Evolutionary conservation across 768 basidiomycete genomes (phyloP), one percentile per base, ranked within the genome.

Genomic region (Rhodotorula paludigena): DNA sequence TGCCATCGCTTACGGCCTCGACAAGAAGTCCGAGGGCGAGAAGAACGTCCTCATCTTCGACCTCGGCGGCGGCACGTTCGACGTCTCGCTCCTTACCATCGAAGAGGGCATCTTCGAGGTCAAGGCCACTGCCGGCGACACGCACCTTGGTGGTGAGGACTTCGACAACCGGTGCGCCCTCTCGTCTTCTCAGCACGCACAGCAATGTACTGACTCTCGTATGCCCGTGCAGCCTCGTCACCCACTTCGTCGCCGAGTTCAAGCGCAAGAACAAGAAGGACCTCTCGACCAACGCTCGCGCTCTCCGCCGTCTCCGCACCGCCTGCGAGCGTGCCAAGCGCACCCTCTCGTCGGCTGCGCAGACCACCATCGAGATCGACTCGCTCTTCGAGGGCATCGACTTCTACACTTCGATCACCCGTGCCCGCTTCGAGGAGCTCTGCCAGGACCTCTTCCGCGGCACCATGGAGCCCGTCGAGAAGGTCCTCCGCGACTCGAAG

Each of bases 261-360:
- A 94, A 94, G 85, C 85, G 89, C 78, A 94, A 96, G 83, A 84
- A 92, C 85, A 97, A 96, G 86, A 92, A 92, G 82, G 91, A 97
- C 77, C 82, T 98, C 63, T 90, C 92, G 33, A 82, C 85, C 70
- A 94, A 94, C 81, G 85, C 91, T 63, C 91, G 93, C 83, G 92
- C 94, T 54, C 88, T 96, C 76, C 91, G 93, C 81, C 92, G 93
- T 82, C 87, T 97, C 75, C 90, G 92, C 72, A 94, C 92, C 60
- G 92, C 93, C 74, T 97, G 93, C 82, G 94, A 97, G 82, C 91
- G 92, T 81, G 94, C 93, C 60, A 98, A 98, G 85, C 89, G 92
- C 66, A 96, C 92, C 32, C 89, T 98, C 68, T 98, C 94, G 41
- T 96, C 92, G 54, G 92, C 92, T 63, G 87, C 93, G 60, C 92